Evolutionary conservation across 257 asterid species (phyloP), one percentile per base, ranked within the genome.

Genomic region (Apocynum venetum): DNA sequence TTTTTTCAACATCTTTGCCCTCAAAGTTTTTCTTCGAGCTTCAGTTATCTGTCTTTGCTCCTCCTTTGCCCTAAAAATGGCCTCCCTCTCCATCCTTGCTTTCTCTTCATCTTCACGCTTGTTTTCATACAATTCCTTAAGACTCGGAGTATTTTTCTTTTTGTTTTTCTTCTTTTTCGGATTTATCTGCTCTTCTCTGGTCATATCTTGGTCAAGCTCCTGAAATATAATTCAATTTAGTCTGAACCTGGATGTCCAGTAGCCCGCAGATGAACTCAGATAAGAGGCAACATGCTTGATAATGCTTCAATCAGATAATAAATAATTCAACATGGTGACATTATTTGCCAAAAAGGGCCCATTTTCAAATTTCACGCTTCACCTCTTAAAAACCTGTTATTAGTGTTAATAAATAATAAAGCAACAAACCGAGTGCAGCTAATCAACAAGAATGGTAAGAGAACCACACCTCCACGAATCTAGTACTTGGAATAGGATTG

Each of bases 1-100:
- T 86, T 90, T 96, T 95, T 93, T 93, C 52, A 79, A 87, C 97
- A 96, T 96, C 85, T 91, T 96, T 88, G 81, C 89, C 89, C 91
- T 90, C 56, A 84, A 72, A 43, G 75, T 78, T 85, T 76, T 93
- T 81, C 99, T 87, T 69, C 87, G 85, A 73, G 87, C 85, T 87
- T 88, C 94, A 20, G 90, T 75, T 80, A 65, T 78, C 80, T 86
- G 87, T 75, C 84, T 91, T 74, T 81, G 86, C 76, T 87, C 91
- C 76, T 87, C 86, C 80, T 85, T 91, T 31, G 88, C 91, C 80
- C 78, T 85, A 75, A 86, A 67, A 75, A 77, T 40, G 68, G 91
- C 92, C 70, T 91, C 98, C 80, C 87, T 86, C 84, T 95, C 96
- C 77, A 78, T 71, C 81, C 88, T 84, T 47, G 89, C 89, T 64